Evolutionary conservation across 192 early-diverging fungal genomes (phyloP), one percentile per base, ranked within the genome.

Genomic region (Geranomyces michiganensis): DNA sequence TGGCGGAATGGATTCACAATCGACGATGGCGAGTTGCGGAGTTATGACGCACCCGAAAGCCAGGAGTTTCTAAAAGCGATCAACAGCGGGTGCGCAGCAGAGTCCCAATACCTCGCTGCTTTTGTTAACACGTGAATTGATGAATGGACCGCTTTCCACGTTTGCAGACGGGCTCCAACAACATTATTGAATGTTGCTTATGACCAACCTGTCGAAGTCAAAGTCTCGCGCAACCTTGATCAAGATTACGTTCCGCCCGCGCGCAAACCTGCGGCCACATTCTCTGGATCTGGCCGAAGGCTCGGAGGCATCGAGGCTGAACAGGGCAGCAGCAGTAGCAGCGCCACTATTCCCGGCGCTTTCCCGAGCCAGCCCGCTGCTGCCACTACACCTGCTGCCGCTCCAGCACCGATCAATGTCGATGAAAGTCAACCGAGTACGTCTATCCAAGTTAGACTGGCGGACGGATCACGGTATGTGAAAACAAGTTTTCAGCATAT

Each of bases 1-100:
- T 99, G 95, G 94, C 82, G 90, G 64, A 92, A 97, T 72, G 97
- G 97, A 62, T 99, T 98, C 72, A 95, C 91, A 59, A 84, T 99
- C 71, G 96, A 93, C 22, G 94, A 97, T 69, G 97, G 97, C 1
- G 93, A 93, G 0, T 79, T 99, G 59, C 81, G 91, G 72, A 78
- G 85, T 49, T 94, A 93, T 63, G 88, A 92, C 58, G 95, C 95
- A 70, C 95, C 96, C 7, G 83, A 85, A 68, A 96, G 93, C 81
- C 84, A 90, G 76, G 88, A 91, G 72, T 85, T 92, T 58, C 82
- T 98, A 68, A 86, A 90, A 59, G 89, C 90, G 19, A 97, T 98
- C 66, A 93, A 95, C 60, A 89, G 86, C 67, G 96, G 95, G 90
- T 93, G 84, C 2, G 6, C 17, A 4, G 17, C 27, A 7, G n/a